phyloP scores from a whole-genome alignment of 192 early-diverging fungal species.

The Backusella tuberculispora region DNA sequence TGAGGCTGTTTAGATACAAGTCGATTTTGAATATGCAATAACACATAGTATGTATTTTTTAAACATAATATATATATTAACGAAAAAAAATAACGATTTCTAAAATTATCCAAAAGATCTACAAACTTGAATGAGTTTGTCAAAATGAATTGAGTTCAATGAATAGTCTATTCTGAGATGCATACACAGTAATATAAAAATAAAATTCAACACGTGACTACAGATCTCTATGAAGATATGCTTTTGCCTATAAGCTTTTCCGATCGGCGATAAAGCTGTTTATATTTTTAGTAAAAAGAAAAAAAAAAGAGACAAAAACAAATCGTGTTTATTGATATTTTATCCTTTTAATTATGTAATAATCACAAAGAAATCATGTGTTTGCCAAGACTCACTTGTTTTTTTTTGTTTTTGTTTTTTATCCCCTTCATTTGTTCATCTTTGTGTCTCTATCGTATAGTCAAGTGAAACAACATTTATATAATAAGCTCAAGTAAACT shows the following conservation, averaged over 20 bases:
- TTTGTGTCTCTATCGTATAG: too few relatives aligned
- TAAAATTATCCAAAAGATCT: too few relatives aligned
- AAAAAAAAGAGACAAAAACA: background rate
- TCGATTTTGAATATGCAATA: too few relatives aligned
- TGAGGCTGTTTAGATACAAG: too few relatives aligned
- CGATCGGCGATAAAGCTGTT: background rate
- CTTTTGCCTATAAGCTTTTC: background rate
- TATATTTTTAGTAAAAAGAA: slow-evolving; percentile 2
- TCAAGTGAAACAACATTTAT: too few relatives aligned
- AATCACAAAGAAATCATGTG: background rate
- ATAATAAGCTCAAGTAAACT: too few relatives aligned
- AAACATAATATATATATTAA: too few relatives aligned
- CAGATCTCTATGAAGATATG: background rate
- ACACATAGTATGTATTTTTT: too few relatives aligned
- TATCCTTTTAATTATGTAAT: slow-evolving; percentile 2
- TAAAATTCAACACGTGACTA: slow-evolving; percentile 2
- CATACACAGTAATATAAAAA: background rate
- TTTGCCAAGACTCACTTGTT: slow-evolving; percentile 3
- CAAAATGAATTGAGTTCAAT: too few relatives aligned
- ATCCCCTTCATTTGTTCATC: background rate
- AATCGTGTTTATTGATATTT: background rate
- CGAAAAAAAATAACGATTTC: too few relatives aligned
- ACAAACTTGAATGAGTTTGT: too few relatives aligned
- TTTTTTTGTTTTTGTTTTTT: background rate
- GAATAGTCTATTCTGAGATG: too few relatives aligned